Base-by-base conservation (phyloP, 2,329 filamentous ascomycete species). In the Achaetomium macrosporum region DNA sequence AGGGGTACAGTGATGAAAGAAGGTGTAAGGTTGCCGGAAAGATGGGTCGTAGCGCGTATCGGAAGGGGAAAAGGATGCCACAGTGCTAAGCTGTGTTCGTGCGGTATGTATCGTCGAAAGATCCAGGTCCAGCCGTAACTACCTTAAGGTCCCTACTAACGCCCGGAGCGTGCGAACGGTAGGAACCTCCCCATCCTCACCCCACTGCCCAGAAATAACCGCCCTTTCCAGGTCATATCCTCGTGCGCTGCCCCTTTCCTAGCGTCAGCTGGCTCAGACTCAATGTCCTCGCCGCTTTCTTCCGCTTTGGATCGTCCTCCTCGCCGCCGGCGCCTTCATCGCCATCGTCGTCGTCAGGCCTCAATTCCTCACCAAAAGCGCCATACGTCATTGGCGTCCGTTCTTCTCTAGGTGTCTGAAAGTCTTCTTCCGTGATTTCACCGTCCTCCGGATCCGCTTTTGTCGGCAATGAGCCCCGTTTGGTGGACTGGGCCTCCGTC, bases 261-360 rank as follows among this genome's bases (percentile, higher is more conserved):
- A 78, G 68, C 1, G 81, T 84, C 60, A 84, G 66, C 63, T 82
- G 79, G 55, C 80, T 81, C 11, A 86, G 71, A 29, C 80, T 87
- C 62, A 89, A 74, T 41, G 82, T 85, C 58, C 80, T 78, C 19
- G 80, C 81, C 1, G 83, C 81, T 64, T 72, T 80, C 57, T 78
- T 77, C 47, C 69, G 67, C 42, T 66, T 68, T 17, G 67, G 61
- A n/a, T 64, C 63, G 5, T 57, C 62, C 31, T 46, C 51, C 7
- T 61, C 60, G 13, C 58, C 60, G 12, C 53, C 62, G 25, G 43
- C 49, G 7, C 67, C 68, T 16, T 67, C 68, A 20, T 61, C 64
- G 58, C 69, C 71, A 19, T 39, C 57, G n/a, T 52, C 61, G 17
- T 69, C 69, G 25, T 70, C 70, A 20, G 62, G 67, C 37, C 55